Conservation (phyloP, 1,139 yeast genomes). For the Candida gigantensis region DNA sequence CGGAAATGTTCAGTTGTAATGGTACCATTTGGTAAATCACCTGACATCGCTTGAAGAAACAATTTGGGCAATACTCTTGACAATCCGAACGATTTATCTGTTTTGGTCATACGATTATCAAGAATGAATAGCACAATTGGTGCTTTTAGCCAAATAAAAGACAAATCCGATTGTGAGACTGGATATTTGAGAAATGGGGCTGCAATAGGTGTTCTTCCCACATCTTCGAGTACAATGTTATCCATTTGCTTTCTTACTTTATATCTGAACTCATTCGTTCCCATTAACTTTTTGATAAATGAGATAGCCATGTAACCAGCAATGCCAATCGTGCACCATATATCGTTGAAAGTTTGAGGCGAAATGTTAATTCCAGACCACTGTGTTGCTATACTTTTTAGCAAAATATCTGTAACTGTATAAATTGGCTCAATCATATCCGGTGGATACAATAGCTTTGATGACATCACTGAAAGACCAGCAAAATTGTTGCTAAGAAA, state of each 20-base stretch:
- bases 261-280: conserved; percentile 78
- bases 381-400: conserved; percentile 77
- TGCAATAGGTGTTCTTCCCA: conserved; percentile 82
- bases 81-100: conserved; percentile 91
- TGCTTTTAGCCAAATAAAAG: conserved; percentile 72
- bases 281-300: conserved; percentile 71
- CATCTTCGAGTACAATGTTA: conserved; percentile 67
- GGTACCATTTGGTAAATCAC: conserved; percentile 80
- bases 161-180: conserved; percentile 58
- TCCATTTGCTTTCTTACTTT: conserved; percentile 67
- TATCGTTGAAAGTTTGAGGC: conserved; percentile 75
- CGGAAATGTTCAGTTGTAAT: conserved; percentile 84
- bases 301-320: conserved; percentile 80
- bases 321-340: conserved; percentile 93
- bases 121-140: conserved; percentile 83
- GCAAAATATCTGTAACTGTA: conserved; percentile 63
- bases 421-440: conserved; percentile 80
- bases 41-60: conserved; percentile 93
- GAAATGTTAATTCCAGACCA: conserved; percentile 95
- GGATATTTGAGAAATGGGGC: conserved; percentile 68
- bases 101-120: conserved; percentile 92
- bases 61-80: conserved; percentile 89
- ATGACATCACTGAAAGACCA: conserved; percentile 70
- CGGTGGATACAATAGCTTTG: conserved; percentile 71
- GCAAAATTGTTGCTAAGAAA: conserved; percentile 56